Base-by-base conservation (phyloP, 257 asterid genomes). In the Solanum infundibuliforme region DNA sequence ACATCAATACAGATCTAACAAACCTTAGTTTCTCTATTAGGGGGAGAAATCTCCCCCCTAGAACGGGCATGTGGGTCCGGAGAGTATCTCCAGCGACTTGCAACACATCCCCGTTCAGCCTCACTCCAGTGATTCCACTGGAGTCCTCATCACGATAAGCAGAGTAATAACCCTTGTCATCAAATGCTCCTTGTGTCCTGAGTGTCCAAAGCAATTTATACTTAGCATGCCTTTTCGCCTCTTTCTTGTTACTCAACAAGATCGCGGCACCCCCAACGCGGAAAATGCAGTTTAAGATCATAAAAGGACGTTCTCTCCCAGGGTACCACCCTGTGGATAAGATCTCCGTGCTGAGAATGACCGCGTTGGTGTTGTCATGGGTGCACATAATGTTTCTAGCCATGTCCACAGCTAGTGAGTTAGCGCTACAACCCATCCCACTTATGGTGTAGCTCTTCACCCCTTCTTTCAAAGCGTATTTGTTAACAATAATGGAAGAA, bases 381-480 rank as follows among this genome's bases (percentile, higher is more conserved):
- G 93, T 89, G 43, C 92, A 92, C 3, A 96, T 88, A 1, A 96
- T 90, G 89, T 93, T 89, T 0, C 87, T 48, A 5, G 98, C 98
- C 96, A 92, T 91, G 60, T 95, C 98, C 5, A 95, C 36, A 9
- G 95, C 98, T 55, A 94, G 29, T 3, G 98, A 95, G 71, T 98
- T 96, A 0, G 95, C 99, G 36, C 98, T 93, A 92, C 99, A 96
- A 58, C 99, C 99, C 99, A 96, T 96, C 18, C 99, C 99, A 43
- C 94, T 91, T 3, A 96, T 21, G 3, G 88, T 94, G 87, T 89
- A 96, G 92, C 95, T 93, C 66, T 92, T 95, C 3, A 95, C 88
- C 29, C 93, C 98, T 62, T 95, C 94, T 66, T 94, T 92, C 93
- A 96, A 87, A 7, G 86, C 31, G 74, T 73, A 94, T 21, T 87